Conservation (phyloP, 768 basidiomycete species). For the Guyanaporus albipodus region DNA sequence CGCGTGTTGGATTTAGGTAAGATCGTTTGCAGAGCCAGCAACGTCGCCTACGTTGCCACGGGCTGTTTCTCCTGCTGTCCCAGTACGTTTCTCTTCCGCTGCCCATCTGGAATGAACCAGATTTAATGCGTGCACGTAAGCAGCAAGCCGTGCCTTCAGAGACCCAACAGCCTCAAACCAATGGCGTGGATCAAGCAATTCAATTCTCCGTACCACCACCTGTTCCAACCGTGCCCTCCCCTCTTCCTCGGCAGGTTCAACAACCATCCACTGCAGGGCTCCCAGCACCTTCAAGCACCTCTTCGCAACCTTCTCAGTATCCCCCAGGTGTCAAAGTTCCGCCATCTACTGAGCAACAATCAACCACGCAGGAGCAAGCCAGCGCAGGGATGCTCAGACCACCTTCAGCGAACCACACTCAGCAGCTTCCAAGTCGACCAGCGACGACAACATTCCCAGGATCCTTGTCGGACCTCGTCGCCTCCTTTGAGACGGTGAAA, state of each 20-base stretch:
- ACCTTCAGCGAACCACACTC: constrained; percentile 48
- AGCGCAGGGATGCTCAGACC: constrained; percentile 47
- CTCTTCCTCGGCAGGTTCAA: constrained; percentile 48
- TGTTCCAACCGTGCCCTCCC: constrained; percentile 40
- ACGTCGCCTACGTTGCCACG: constrained; percentile 43
- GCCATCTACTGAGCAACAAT: constrained; percentile 39
- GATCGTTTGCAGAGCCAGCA: constrained; percentile 37
- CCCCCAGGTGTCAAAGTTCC: constrained; percentile 67
- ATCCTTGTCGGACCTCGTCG: constrained; percentile 86
- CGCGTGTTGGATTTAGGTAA: constrained; percentile 21
- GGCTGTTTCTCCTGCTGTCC: constrained; percentile 39
- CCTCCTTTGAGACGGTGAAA: constrained; percentile 93
- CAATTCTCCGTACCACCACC: constrained; percentile 29
- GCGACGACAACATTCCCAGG: constrained; percentile 64
- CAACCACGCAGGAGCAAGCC: constrained; percentile 30
- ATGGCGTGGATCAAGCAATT: constrained; percentile 29
- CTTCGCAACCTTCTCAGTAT: constrained; percentile 46
- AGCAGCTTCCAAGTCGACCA: constrained; percentile 38
- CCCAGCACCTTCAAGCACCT: constrained; percentile 7
- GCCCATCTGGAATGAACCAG: constrained; percentile 13
- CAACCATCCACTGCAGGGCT: constrained; percentile 32
- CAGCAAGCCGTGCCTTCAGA: constrained; percentile 39
- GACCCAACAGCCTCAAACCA: constrained; percentile 35
- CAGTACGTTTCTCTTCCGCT: constrained; percentile 33
- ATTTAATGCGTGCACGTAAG: constrained; percentile 18